A percentile compares a stretch with the other conserved stretches of the same genome.
Evolutionary conservation across 2,329 filamentous ascomycete species (phyloP).

Genomic region (Cercospora canescens): DNA sequence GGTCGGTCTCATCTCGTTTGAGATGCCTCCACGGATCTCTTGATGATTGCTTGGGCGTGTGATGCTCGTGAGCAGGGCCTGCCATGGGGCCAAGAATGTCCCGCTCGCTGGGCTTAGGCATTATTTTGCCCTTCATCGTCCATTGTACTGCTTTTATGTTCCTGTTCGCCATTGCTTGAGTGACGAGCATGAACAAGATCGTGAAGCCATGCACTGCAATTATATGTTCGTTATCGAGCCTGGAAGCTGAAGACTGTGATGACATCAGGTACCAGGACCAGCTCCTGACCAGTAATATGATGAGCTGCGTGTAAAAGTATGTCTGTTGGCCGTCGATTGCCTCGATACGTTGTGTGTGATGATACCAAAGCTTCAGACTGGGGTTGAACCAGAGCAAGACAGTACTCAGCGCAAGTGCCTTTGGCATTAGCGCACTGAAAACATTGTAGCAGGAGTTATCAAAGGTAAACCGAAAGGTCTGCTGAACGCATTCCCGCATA

Average conservation of each 20-base stretch:
- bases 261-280: slow-evolving; percentile 39
- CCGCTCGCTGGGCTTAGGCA: slow-evolving; percentile 33
- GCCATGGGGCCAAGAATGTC: slow-evolving; percentile 32
- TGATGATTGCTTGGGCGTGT: slow-evolving; percentile 29
- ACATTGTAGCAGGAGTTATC: slow-evolving; percentile 25
- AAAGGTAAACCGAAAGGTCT: slow-evolving; percentile 20
- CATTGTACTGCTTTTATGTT: slow-evolving; percentile 30
- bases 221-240: slow-evolving; percentile 39
- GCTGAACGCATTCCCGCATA: slow-evolving; percentile 19
- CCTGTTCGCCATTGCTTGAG: slow-evolving; percentile 26
- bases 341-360: slow-evolving; percentile 32
- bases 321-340: slow-evolving; percentile 48
- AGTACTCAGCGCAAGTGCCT: slow-evolving; percentile 26
- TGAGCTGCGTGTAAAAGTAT: slow-evolving; percentile 66
- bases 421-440: slow-evolving; percentile 27
- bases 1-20: slow-evolving; percentile 18
- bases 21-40: slow-evolving; percentile 31
- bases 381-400: slow-evolving; percentile 37
- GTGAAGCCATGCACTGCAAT: slow-evolving; percentile 57
- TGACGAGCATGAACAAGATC: slow-evolving; percentile 52
- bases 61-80: slow-evolving; percentile 27
- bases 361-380: slow-evolving; percentile 32
- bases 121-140: slow-evolving; percentile 34
- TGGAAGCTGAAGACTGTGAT: slow-evolving; percentile 14
- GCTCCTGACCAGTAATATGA: slow-evolving; percentile 59